Base-by-base conservation (phyloP, 2,329 filamentous ascomycete genomes). In the Scedosporium aurantiacum region DNA sequence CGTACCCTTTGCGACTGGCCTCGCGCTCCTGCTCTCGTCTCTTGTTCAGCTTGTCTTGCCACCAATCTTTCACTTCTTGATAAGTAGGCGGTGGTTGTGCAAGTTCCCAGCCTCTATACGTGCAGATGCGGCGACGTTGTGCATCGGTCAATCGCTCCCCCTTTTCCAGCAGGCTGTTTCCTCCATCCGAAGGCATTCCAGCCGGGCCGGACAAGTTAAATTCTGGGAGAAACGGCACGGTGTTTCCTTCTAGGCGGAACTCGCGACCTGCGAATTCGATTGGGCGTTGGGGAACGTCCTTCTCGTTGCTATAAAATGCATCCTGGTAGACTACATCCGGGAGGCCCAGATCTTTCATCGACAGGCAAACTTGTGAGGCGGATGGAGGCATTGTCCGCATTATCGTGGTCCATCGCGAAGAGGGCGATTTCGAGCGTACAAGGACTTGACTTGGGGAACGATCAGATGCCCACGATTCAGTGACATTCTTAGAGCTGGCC, bases 181-280 rank as follows among this genome's bases (percentile, higher is more conserved):
- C 52, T 10, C 16, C 32, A 18, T 45, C 28, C 12, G 12, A 7
- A 40, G 43, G 41, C 16, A 18, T n/a, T 32, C 54, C 25, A 25
- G 58, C 58, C 2, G 27, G 16, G 6, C 83, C 85, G 5, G 76
- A 81, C 1, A 83, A 74, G 68, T 95, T 85, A 66, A 97, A 97
- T 0, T 83, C 77, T 0, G 91, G 89, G 2, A 97, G 81, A 72
- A 86, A 96, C 0, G 89, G 90, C 6, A 95, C 70, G 1, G 88
- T 89, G 60, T 82, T 85, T 63, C 91, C 88, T 67, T 85, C 82
- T 5, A 97, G 75, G 62, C 84, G 87, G 70, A 95, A 97, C 67
- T 95, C 89, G 66, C 86, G 85, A 3, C 93, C 93, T 5, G 89
- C 93, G 74, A 96, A 97, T 72, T 96, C 91, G 60, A 90, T 81